Conservation (phyloP, 352 stramenopile genomes). For the Pythium chondricola region DNA sequence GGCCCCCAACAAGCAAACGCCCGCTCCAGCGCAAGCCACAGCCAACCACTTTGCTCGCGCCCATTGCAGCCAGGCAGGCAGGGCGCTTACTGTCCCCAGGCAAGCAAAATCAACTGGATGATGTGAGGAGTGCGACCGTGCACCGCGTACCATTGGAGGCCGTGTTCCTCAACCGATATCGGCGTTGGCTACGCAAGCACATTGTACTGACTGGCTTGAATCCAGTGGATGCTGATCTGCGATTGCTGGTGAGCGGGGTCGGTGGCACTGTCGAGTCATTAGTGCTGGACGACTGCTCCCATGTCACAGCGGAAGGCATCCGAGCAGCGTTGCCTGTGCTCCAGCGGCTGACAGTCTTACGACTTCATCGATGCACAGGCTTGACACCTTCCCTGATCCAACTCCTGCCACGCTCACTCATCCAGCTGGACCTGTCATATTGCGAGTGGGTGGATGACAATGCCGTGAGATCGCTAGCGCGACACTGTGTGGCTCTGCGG, state of each 20-base stretch:
- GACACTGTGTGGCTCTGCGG: slow-evolving; percentile 29
- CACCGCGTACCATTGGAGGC: slow-evolving; percentile 27
- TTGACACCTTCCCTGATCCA: slow-evolving; percentile 11
- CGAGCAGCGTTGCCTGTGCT: slow-evolving; percentile 2
- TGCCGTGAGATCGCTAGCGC: slow-evolving; percentile 31
- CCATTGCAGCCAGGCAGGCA: slow-evolving; percentile 2
- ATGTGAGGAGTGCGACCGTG: neutral
- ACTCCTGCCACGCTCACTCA: slow-evolving; percentile 20
- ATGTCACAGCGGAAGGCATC: slow-evolving; percentile 15
- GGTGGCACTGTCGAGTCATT: slow-evolving; percentile 14
- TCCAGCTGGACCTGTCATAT: slow-evolving; percentile 45
- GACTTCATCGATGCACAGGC: slow-evolving; percentile 17
- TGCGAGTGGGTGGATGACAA: slow-evolving; percentile 68
- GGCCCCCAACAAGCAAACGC: neutral
- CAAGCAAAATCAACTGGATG: slow-evolving; percentile 7
- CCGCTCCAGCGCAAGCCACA: slow-evolving; percentile 11
- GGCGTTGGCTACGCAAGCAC: slow-evolving; percentile 28
- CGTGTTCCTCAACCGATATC: slow-evolving; percentile 28
- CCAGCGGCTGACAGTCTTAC: slow-evolving; percentile 6
- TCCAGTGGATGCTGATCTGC: slow-evolving; percentile 32
- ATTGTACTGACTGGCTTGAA: slow-evolving; percentile 53
- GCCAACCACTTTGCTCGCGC: slow-evolving; percentile 13
- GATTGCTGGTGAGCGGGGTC: slow-evolving; percentile 17
- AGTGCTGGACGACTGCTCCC: slow-evolving; percentile 22
- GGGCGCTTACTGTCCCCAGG: neutral